Percentiles rank a stretch among this genome's conserved stretches.
These are phyloP conservation scores for Botryosphaeria dothidea DNA, from an alignment of 2,329 filamentous ascomycete genomes.

Conservation along the genomic window DNA sequence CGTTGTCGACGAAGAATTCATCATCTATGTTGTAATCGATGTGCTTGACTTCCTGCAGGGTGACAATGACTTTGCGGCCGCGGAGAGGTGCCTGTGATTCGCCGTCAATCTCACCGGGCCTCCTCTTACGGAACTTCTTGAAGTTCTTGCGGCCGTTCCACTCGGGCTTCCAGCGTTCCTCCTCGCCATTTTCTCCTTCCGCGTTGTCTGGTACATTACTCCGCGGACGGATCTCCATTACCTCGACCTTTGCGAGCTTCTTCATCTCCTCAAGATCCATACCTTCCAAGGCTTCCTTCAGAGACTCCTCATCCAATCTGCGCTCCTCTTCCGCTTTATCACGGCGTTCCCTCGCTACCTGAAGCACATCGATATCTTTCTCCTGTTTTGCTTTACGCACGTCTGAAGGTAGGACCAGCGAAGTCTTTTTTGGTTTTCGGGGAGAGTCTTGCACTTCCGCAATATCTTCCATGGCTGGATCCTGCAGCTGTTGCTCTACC, in stretches of 20 bases:
- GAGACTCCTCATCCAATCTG: constrained; percentile 63
- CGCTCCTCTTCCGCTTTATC: constrained; percentile 56
- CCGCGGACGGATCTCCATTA: constrained; percentile 63
- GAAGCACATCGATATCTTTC: constrained; percentile 68
- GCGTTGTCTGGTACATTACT: constrained; percentile 24
- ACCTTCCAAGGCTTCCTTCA: constrained; percentile 58
- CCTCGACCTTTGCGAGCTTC: constrained; percentile 73
- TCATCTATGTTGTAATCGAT: constrained; percentile 65
- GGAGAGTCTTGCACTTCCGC: constrained; percentile 37
- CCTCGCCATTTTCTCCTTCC: constrained; percentile 46
- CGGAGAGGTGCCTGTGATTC: constrained; percentile 43
- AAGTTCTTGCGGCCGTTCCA: constrained; percentile 98
- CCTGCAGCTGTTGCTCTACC: constrained; percentile 24
- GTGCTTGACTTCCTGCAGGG: constrained; percentile 65
- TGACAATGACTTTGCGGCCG: constrained; percentile 63
- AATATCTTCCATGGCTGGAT: not conserved
- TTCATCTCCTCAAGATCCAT: constrained; percentile 73
- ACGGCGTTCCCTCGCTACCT: constrained; percentile 58
- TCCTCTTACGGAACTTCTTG: constrained; percentile 75
- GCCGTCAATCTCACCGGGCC: constrained; percentile 34
- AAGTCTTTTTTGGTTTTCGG: constrained; percentile 25
- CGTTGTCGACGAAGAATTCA: not conserved
- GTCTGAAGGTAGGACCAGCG: constrained; percentile 14
- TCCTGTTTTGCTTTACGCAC: constrained; percentile 39
- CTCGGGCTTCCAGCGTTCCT: constrained; percentile 72